phyloP scores from a whole-genome alignment of 2,329 filamentous ascomycete species.

The Epicoccum nigrum region DNA sequence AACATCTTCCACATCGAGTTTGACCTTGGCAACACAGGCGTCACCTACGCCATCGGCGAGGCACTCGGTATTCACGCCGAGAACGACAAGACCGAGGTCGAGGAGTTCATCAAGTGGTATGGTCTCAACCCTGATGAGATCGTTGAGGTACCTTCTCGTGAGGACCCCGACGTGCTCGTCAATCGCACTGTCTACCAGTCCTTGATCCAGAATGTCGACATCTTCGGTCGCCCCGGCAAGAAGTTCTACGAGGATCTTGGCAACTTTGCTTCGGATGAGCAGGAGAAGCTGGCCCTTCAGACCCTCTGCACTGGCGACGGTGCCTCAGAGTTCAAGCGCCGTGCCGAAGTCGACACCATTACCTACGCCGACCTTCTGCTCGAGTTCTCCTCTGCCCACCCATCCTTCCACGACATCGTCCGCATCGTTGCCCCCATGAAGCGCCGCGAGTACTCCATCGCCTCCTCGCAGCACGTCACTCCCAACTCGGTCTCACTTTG shows the following conservation, averaged over 20 bases:
- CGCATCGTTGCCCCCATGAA: constrained; percentile 91
- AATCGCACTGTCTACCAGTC: constrained; percentile 93
- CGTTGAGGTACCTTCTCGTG: constrained; percentile 88
- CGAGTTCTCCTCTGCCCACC: constrained; percentile 88
- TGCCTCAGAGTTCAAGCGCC: constrained; percentile 88
- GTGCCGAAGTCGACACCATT: constrained; percentile 86
- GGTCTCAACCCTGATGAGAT: constrained; percentile 81
- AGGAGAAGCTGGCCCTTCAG: constrained; percentile 80
- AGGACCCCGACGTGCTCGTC: constrained; percentile 75
- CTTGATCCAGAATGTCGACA: constrained; percentile 89
- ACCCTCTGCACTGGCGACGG: constrained; percentile 76
- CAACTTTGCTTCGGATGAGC: constrained; percentile 81
- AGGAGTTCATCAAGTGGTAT: constrained; percentile 88
- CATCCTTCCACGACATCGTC: constrained; percentile 84
- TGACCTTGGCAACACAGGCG: constrained; percentile 85
- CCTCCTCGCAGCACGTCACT: constrained; percentile 92
- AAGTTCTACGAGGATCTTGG: constrained; percentile 94
- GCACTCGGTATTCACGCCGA: constrained; percentile 95
- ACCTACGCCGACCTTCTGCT: constrained; percentile 90
- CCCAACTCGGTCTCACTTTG: constrained; percentile 89
- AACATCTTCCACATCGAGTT: constrained; percentile 99
- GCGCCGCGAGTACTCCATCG: constrained; percentile 98
- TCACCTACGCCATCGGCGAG: constrained; percentile 97
- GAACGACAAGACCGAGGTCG: constrained; percentile 80
- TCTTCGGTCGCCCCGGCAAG: constrained; percentile 96